Conservation (phyloP, 1,284 basidiomycete genomes). For the Calocybe gambosa region DNA sequence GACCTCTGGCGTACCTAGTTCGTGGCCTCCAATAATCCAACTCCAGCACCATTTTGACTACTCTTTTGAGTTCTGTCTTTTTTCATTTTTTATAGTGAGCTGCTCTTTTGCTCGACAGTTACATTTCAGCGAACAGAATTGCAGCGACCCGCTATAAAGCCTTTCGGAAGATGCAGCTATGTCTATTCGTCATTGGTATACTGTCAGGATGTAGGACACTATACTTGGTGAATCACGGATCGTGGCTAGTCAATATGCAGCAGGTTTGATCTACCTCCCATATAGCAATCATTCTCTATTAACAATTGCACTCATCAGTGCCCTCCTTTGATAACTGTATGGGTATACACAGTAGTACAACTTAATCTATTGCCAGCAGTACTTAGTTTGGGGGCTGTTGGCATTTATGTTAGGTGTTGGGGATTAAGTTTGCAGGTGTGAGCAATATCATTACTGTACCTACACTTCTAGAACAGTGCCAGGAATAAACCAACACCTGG, state of each 20-base stretch:
- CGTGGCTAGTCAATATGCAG: constrained; percentile 62
- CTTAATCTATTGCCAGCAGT: constrained; percentile 59
- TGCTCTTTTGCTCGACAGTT: not conserved
- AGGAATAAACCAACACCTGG: too few relatives aligned
- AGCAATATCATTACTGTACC: not conserved
- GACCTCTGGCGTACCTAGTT: constrained; percentile 62
- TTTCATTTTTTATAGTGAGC: constrained; percentile 75
- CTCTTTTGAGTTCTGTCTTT: constrained; percentile 51
- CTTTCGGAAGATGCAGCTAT: constrained; percentile 42
- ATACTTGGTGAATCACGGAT: constrained; percentile 60
- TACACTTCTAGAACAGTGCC: not conserved
- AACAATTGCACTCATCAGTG: constrained; percentile 34
- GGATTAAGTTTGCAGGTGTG: constrained; percentile 38
- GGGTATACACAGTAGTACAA: constrained; percentile 68
- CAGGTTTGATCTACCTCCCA: constrained; percentile 42
- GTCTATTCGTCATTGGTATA: constrained; percentile 54
- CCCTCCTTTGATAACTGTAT: constrained; percentile 67
- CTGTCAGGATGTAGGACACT: constrained; percentile 57
- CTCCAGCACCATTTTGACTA: constrained; percentile 2
- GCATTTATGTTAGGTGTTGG: constrained; percentile 54
- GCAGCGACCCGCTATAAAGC: constrained; percentile 62
- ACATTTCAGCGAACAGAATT: constrained; percentile 7
- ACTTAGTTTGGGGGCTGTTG: constrained; percentile 46
- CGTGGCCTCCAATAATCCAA: constrained; percentile 22
- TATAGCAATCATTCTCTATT: not conserved